phyloP scores from a whole-genome alignment of 805 yeast species.

The Ogataea nitratoaversa region DNA sequence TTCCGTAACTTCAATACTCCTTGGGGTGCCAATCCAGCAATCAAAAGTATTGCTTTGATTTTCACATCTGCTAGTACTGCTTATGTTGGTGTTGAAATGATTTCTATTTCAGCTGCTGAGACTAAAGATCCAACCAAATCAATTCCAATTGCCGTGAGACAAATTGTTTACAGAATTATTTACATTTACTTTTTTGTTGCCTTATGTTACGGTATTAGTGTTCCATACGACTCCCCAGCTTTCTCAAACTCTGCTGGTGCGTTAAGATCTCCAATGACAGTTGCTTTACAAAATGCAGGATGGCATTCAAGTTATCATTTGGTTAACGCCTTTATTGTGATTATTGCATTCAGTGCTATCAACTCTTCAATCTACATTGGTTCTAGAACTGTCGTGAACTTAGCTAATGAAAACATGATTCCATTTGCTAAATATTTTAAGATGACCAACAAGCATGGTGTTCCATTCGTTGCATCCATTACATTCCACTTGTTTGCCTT shows the following conservation, averaged over 20 bases:
- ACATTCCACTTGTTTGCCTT: slow-evolving; percentile 52
- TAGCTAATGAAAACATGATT: slow-evolving; percentile 53
- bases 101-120: slow-evolving; percentile 55
- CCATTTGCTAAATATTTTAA: slow-evolving; percentile 39
- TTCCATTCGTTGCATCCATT: slow-evolving; percentile 56
- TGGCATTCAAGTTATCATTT: slow-evolving; percentile 49
- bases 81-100: slow-evolving; percentile 26
- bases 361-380: slow-evolving; percentile 68
- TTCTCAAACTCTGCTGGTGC: slow-evolving; percentile 36
- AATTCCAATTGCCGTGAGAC: slow-evolving; percentile 54
- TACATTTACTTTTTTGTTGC: slow-evolving; percentile 53
- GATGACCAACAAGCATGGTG: slow-evolving; percentile 51
- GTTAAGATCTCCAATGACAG: slow-evolving; percentile 45
- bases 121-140: slow-evolving; percentile 54
- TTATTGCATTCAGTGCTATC: slow-evolving; percentile 65
- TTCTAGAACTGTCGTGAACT: slow-evolving; percentile 59
- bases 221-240: slow-evolving; percentile 50
- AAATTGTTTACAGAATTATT: slow-evolving; percentile 51
- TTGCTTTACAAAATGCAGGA: slow-evolving; percentile 48
- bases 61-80: slow-evolving; percentile 22
- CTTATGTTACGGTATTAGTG: slow-evolving; percentile 55
- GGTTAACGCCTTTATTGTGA: slow-evolving; percentile 56
- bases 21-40: slow-evolving; percentile 6
- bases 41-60: slow-evolving; percentile 22
- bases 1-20: slow-evolving; percentile 15